A percentile compares a stretch with the other conserved stretches of the same genome.
Conservation (phyloP, 495 filamentous ascomycete genomes). For the Podospora anserina region DNA sequence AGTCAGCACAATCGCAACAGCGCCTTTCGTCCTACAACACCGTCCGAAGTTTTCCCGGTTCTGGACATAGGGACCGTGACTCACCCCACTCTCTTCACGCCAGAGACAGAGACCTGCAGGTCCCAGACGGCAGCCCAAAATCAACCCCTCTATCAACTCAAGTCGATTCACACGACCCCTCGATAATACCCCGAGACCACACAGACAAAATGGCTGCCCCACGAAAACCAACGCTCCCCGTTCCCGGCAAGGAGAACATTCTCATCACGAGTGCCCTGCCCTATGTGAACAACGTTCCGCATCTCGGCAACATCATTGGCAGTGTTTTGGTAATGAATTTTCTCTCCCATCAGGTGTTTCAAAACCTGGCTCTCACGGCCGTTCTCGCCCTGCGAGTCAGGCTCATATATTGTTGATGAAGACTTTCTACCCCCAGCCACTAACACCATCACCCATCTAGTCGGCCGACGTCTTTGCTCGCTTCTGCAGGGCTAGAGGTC, state of each 20-base stretch:
- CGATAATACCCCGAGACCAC: not conserved
- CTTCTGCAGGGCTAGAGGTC: constrained; percentile 66
- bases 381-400: not conserved
- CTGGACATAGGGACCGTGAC: constrained; percentile 14
- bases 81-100: constrained; percentile 21
- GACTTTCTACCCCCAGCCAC: not conserved
- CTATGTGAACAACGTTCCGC: constrained; percentile 96
- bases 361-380: not conserved
- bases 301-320: constrained; percentile 91
- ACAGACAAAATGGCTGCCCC: constrained; percentile 16
- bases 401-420: not conserved
- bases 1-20: not conserved
- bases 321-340: constrained; percentile 59
- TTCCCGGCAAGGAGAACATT: constrained; percentile 50
- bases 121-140: constrained; percentile 1
- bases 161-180: constrained; percentile 4
- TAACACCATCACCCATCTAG: constrained; percentile 15
- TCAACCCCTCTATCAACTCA: constrained; percentile 11
- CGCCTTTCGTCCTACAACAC: not conserved
- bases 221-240: constrained; percentile 35
- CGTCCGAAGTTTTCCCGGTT: constrained; percentile 16
- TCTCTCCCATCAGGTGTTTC: not conserved
- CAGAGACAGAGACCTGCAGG: not conserved
- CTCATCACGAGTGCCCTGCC: constrained; percentile 67
- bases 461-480: constrained; percentile 54